Conservation (phyloP, 78 protist species). For the Tieghemostelium lacteum region DNA sequence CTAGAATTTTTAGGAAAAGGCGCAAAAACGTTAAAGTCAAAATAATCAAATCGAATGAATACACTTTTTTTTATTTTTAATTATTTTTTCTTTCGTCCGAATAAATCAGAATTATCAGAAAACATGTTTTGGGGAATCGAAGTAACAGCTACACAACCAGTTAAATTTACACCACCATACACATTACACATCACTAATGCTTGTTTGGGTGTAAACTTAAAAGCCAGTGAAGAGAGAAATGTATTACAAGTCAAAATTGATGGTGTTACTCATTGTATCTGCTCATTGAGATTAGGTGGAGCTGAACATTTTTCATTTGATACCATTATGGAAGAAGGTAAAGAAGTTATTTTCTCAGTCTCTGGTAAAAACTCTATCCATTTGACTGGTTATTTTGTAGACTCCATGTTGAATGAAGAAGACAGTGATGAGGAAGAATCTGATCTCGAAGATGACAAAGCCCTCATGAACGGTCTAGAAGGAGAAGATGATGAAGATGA, state of each 20-base stretch:
- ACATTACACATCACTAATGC: constrained; percentile 54
- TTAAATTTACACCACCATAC: constrained; percentile 38
- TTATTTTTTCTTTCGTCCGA: neutral
- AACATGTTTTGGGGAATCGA: constrained; percentile 66
- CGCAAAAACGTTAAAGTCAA: no score
- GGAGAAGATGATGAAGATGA: neutral
- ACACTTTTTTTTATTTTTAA: neutral
- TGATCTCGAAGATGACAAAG: neutral
- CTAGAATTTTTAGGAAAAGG: no score
- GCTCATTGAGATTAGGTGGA: constrained; percentile 24
- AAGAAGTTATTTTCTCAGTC: constrained; percentile 45
- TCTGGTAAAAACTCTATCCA: constrained; percentile 44
- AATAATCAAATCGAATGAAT: no score
- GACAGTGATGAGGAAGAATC: constrained; percentile 33
- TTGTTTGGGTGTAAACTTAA: constrained; percentile 44
- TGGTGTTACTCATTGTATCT: constrained; percentile 24
- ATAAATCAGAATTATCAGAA: no score
- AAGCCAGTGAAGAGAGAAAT: constrained; percentile 30
- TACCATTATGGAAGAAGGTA: constrained; percentile 46
- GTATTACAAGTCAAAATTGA: constrained; percentile 49
- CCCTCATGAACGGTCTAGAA: neutral
- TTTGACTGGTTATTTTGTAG: constrained; percentile 75
- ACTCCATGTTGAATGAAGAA: constrained; percentile 33
- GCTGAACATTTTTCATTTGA: constrained; percentile 19
- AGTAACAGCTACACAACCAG: neutral